These are phyloP conservation scores for Halophytophthora polymorphica DNA, from an alignment of 352 stramenopile species.

Conservation along the genomic window DNA sequence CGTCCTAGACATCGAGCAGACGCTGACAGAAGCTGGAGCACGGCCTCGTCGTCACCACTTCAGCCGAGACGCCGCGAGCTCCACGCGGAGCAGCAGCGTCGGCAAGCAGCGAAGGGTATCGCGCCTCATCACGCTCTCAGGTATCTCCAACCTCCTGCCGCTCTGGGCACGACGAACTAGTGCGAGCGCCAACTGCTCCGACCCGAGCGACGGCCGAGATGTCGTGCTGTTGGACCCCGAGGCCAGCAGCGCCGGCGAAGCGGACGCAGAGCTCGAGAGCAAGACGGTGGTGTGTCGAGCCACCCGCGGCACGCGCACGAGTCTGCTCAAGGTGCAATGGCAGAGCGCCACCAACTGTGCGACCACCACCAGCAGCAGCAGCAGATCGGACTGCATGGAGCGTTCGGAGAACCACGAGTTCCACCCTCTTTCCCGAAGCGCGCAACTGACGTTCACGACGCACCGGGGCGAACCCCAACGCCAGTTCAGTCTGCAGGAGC, in stretches of 20 bases:
- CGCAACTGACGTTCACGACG: conserved; percentile 14
- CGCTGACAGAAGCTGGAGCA: conserved; percentile 48
- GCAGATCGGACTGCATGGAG: neutral
- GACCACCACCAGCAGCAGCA: conserved; percentile 7
- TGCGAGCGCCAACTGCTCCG: conserved; percentile 30
- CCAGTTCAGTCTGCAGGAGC: conserved; percentile 23
- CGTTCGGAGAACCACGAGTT: conserved; percentile 9
- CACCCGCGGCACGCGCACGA: conserved; percentile 23
- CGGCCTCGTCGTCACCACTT: conserved; percentile 19
- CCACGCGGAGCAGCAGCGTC: conserved; percentile 13
- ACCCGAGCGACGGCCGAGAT: conserved; percentile 42
- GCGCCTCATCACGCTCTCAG: conserved; percentile 33
- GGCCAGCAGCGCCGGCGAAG: conserved; percentile 10
- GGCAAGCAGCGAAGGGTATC: conserved; percentile 14
- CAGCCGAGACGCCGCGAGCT: conserved; percentile 15
- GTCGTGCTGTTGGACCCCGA: conserved; percentile 24
- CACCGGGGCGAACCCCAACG: conserved; percentile 11
- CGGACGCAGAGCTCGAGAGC: conserved; percentile 10
- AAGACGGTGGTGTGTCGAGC: conserved; percentile 30
- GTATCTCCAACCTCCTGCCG: conserved; percentile 27
- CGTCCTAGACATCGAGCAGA: conserved; percentile 47
- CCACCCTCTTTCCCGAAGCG: conserved; percentile 19
- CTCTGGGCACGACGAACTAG: conserved; percentile 33
- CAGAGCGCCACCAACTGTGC: conserved; percentile 13
- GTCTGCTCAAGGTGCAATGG: conserved; percentile 31